A percentile compares a stretch with the other conserved stretches of the same genome.
Evolutionary conservation across 2,329 filamentous ascomycete species (phyloP).

Genomic region (Torrubiella hemipterigena): DNA sequence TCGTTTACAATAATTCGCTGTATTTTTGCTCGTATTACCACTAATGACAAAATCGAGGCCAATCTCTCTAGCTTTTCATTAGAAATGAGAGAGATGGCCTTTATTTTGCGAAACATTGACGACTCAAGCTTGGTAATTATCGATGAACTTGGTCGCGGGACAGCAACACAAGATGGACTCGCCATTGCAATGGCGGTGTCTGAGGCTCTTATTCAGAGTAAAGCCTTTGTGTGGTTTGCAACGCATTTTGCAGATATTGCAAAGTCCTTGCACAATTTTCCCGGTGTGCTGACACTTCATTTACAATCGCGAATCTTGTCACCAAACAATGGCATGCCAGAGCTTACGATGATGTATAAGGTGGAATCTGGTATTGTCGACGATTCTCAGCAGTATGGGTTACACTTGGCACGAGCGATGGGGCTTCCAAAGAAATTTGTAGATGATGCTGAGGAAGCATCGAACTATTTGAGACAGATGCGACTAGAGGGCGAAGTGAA

Average conservation of each 20-base stretch:
- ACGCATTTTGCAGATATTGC: constrained; percentile 86
- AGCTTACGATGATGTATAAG: constrained; percentile 82
- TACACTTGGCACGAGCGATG: constrained; percentile 66
- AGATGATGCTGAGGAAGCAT: constrained; percentile 54
- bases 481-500: constrained; percentile 45
- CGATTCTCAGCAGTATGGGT: constrained; percentile 63
- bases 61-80: constrained; percentile 89
- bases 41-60: constrained; percentile 77
- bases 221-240: constrained; percentile 78
- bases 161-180: constrained; percentile 77
- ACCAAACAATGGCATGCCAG: constrained; percentile 35
- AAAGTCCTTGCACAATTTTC: constrained; percentile 58
- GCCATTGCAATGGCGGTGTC: constrained; percentile 84
- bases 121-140: constrained; percentile 68
- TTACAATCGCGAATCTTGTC: constrained; percentile 55
- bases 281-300: constrained; percentile 74
- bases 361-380: constrained; percentile 59
- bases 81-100: constrained; percentile 94
- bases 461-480: constrained; percentile 46
- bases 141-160: constrained; percentile 86
- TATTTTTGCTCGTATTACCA: constrained; percentile 77
- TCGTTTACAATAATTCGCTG: constrained; percentile 69
- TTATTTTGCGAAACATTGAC: constrained; percentile 77
- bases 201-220: constrained; percentile 71
- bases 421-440: constrained; percentile 60